Conservation (phyloP, 345 rosid genomes). For the Cardamine resedifolia region DNA sequence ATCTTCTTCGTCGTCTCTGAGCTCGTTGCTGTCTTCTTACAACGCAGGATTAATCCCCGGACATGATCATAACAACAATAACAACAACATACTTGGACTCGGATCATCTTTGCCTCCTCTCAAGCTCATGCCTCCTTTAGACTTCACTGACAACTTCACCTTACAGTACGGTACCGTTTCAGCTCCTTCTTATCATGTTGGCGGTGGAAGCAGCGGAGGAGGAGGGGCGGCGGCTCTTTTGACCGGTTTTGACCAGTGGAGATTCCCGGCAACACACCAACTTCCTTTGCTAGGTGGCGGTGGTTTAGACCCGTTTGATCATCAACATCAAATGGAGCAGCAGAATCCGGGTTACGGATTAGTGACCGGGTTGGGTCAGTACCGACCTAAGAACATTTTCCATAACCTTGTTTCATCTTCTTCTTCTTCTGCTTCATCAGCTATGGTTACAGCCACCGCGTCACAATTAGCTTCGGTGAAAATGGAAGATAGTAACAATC, state of each 20-base stretch:
- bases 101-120: conserved; percentile 42
- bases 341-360: conserved; percentile 35
- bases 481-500: conserved; percentile 42
- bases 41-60: conserved; percentile 41
- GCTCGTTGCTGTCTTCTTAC: conserved; percentile 40
- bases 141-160: conserved; percentile 39
- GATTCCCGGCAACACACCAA: conserved; percentile 27
- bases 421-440: conserved; percentile 37
- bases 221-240: conserved; percentile 30
- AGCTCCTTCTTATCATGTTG: conserved; percentile 32
- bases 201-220: conserved; percentile 33
- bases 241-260: conserved; percentile 40
- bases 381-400: conserved; percentile 37
- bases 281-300: conserved; percentile 18
- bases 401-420: conserved; percentile 33
- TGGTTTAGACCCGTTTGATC: conserved; percentile 36
- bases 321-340: conserved; percentile 32
- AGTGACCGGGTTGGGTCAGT: conserved; percentile 37
- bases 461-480: conserved; percentile 39
- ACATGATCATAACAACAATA: conserved; percentile 34
- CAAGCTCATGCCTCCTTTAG: conserved; percentile 39
- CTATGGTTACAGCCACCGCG: conserved; percentile 32
- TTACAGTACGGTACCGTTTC: conserved; percentile 39
- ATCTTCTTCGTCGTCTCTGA: conserved; percentile 29
- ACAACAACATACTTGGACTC: conserved; percentile 36